Conservation (phyloP, 2,329 filamentous ascomycete species). For the Aspergillus puulaauensis region DNA sequence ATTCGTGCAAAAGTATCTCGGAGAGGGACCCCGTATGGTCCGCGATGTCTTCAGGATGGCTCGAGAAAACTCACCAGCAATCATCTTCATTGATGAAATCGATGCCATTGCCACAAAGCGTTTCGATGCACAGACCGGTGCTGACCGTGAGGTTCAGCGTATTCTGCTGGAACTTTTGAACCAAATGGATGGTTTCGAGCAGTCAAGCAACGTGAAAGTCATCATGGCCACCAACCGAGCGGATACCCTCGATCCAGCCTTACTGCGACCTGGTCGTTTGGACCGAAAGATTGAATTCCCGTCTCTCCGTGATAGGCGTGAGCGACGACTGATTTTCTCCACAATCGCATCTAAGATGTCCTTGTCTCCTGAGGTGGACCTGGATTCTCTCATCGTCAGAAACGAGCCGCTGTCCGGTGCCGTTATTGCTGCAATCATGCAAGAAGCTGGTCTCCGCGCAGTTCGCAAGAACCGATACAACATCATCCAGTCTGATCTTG, state of each 20-base stretch:
- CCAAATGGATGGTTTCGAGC: conserved; percentile 99
- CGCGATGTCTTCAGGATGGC: conserved; percentile 99
- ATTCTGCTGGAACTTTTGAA: conserved; percentile 96
- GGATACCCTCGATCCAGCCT: conserved; percentile 91
- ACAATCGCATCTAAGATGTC: conserved; percentile 99
- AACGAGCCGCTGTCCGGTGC: conserved; percentile 95
- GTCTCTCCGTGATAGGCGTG: conserved; percentile 86
- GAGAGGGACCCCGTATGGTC: conserved; percentile 97
- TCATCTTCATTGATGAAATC: conserved; percentile 99
- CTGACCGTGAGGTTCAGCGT: conserved; percentile 96
- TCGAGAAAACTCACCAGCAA: conserved; percentile 93
- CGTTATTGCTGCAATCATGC: conserved; percentile 98
- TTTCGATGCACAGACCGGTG: conserved; percentile 97
- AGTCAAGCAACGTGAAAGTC: conserved; percentile 98
- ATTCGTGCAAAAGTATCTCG: conserved; percentile 98
- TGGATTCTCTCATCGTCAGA: conserved; percentile 92
- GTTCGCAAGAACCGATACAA: conserved; percentile 99
- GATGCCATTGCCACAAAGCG: conserved; percentile 98
- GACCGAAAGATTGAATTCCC: conserved; percentile 99
- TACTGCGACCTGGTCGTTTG: conserved; percentile 89
- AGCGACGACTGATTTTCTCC: conserved; percentile 92
- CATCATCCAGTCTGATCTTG: conserved; percentile 94
- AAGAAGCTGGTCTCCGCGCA: conserved; percentile 90
- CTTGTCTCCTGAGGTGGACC: conserved; percentile 89
- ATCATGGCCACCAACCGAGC: conserved; percentile 99